These are phyloP conservation scores for Aspergillus ochraceoroseus DNA, from an alignment of 2,329 filamentous ascomycete species.

Conservation along the genomic window DNA sequence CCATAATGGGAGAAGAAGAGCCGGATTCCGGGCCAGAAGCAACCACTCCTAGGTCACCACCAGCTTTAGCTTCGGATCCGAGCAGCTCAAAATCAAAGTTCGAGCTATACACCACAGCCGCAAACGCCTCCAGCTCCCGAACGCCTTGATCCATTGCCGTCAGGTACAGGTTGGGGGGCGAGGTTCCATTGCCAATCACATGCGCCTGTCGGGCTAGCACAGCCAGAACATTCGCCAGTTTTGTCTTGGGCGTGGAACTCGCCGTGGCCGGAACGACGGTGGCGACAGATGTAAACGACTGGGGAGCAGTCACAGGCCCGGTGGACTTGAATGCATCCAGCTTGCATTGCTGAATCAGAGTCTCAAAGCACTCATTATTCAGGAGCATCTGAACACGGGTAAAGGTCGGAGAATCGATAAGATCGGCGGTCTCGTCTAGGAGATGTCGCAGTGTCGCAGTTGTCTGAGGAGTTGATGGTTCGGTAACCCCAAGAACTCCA, in stretches of 20 bases:
- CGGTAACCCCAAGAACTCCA: constrained; percentile 56
- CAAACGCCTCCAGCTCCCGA: constrained; percentile 47
- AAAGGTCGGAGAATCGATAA: constrained; percentile 91
- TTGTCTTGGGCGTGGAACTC: constrained; percentile 52
- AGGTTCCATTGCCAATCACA: constrained; percentile 68
- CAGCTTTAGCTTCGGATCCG: constrained; percentile 21
- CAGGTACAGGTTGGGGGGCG: constrained; percentile 45
- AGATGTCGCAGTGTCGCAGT: constrained; percentile 65
- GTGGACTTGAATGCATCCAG: constrained; percentile 66
- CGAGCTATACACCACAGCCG: constrained; percentile 48
- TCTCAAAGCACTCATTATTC: constrained; percentile 80
- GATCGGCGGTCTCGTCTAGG: constrained; percentile 90
- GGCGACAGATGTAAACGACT: constrained; percentile 41
- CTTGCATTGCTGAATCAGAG: constrained; percentile 75
- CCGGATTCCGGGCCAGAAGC: constrained; percentile 15
- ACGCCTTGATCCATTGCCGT: constrained; percentile 44
- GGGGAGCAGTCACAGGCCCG: constrained; percentile 43
- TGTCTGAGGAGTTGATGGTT: constrained; percentile 36
- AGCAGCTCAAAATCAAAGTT: constrained; percentile 41
- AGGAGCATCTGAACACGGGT: constrained; percentile 77
- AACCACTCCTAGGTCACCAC: constrained; percentile 8
- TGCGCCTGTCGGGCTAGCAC: constrained; percentile 89
- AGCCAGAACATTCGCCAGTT: constrained; percentile 84
- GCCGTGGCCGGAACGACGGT: constrained; percentile 36
- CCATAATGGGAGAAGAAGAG: constrained; percentile 22